Percentiles rank a stretch among this genome's conserved stretches.
phyloP scores from a whole-genome alignment of 2,329 filamentous ascomycete species.

The Nothophoma quercina region DNA sequence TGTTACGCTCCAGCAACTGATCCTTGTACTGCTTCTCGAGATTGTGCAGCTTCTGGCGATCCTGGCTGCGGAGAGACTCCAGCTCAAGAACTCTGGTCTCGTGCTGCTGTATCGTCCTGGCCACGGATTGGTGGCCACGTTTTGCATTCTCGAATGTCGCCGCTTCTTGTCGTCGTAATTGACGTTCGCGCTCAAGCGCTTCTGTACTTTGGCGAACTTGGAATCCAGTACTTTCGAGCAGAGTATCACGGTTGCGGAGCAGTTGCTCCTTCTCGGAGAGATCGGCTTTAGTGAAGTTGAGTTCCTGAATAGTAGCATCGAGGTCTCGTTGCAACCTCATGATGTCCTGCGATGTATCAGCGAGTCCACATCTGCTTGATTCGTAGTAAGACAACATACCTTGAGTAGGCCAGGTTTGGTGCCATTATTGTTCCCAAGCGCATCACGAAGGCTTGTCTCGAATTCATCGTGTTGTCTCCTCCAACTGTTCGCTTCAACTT shows the following conservation, averaged over 20 bases:
- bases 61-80: constrained; percentile 77
- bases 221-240: constrained; percentile 87
- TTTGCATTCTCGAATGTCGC: constrained; percentile 87
- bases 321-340: constrained; percentile 87
- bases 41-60: constrained; percentile 76
- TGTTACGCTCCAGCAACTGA: constrained; percentile 88
- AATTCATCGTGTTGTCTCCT: constrained; percentile 90
- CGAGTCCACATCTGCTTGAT: background rate
- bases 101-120: constrained; percentile 83
- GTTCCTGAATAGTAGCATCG: constrained; percentile 81
- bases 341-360: constrained; percentile 67
- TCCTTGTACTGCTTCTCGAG: constrained; percentile 85
- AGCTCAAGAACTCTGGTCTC: constrained; percentile 86
- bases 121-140: constrained; percentile 85
- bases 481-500: constrained; percentile 89
- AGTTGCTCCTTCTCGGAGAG: constrained; percentile 90
- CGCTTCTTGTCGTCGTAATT: constrained; percentile 84
- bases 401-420: constrained; percentile 85
- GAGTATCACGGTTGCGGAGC: constrained; percentile 84
- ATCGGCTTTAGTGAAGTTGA: constrained; percentile 78
- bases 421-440: constrained; percentile 85
- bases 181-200: constrained; percentile 88
- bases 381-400: constrained; percentile 52
- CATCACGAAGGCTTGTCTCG: constrained; percentile 85
- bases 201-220: constrained; percentile 86